Conservation (phyloP, 148 eudicot genomes). For the Chenopodium formosanum region DNA sequence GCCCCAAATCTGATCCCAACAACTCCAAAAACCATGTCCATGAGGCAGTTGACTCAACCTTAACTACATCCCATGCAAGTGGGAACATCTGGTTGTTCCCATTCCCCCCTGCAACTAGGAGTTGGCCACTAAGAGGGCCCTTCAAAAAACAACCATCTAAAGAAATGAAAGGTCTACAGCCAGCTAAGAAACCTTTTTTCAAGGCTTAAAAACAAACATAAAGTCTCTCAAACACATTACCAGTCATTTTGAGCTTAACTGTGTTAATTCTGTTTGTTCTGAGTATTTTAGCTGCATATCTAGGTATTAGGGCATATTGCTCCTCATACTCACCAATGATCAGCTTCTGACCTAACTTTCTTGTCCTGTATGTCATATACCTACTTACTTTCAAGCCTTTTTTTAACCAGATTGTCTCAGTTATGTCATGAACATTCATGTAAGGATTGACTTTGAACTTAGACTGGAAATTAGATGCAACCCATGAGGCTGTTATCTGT, state of each 20-base stretch:
- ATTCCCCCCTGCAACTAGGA: not conserved
- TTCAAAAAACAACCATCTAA: not conserved
- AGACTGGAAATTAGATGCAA: too few relatives aligned
- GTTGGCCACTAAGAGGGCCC: not conserved
- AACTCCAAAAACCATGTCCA: too few relatives aligned
- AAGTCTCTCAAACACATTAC: not conserved
- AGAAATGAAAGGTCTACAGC: slow-evolving; percentile 6
- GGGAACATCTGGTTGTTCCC: not conserved
- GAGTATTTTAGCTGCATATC: not conserved
- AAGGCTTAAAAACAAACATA: not conserved
- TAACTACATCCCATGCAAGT: too few relatives aligned
- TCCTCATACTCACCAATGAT: not conserved
- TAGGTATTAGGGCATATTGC: not conserved
- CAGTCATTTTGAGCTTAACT: too few relatives aligned
- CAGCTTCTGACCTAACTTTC: not conserved
- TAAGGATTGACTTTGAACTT: too few relatives aligned
- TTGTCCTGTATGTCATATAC: not conserved
- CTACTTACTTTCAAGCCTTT: too few relatives aligned
- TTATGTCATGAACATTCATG: too few relatives aligned
- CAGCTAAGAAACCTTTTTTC: not conserved
- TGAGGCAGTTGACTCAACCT: too few relatives aligned
- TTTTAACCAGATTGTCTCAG: too few relatives aligned
- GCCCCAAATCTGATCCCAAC: too few relatives aligned
- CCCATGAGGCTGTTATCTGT: too few relatives aligned
- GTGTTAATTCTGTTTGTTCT: not conserved